Evolutionary conservation across 805 yeast genomes (phyloP).

Genomic region (Scheffersomyces coipomensis): DNA sequence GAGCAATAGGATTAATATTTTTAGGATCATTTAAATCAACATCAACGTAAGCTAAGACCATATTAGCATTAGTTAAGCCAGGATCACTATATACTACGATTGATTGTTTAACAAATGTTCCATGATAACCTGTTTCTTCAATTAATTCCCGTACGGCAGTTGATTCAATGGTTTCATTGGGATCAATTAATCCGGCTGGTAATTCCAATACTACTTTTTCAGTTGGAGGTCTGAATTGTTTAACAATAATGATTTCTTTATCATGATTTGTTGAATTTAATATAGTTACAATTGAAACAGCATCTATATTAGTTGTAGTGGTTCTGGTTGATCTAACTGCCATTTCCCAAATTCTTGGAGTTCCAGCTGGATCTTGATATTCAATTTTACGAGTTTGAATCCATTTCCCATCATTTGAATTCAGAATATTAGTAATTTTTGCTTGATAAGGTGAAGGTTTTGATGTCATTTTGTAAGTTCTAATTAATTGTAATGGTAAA

Average conservation of each 20-base stretch:
- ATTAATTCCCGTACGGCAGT: slow-evolving; percentile 86
- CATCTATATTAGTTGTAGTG: slow-evolving; percentile 63
- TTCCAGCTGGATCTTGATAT: slow-evolving; percentile 72
- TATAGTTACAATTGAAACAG: slow-evolving; percentile 85
- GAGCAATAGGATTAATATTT: slow-evolving; percentile 67
- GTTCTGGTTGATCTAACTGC: slow-evolving; percentile 78
- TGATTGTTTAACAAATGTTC: slow-evolving; percentile 45
- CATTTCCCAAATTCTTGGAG: slow-evolving; percentile 81
- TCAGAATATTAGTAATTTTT: slow-evolving; percentile 25
- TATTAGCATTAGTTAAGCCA: slow-evolving; percentile 83
- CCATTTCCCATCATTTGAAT: slow-evolving; percentile 38
- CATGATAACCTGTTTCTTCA: slow-evolving; percentile 93
- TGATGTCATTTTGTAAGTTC: slow-evolving; percentile 3
- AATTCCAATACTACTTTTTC: slow-evolving; percentile 85
- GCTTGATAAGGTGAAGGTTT: slow-evolving; percentile 38
- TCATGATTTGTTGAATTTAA: slow-evolving; percentile 50
- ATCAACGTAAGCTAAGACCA: slow-evolving; percentile 73
- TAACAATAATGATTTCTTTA: slow-evolving; percentile 58
- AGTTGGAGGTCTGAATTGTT: slow-evolving; percentile 92
- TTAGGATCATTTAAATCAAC: slow-evolving; percentile 68
- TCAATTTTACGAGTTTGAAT: slow-evolving; percentile 59
- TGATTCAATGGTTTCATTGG: slow-evolving; percentile 68
- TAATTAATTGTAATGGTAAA: no score
- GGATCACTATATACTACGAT: slow-evolving; percentile 68
- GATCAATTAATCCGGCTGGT: slow-evolving; percentile 94